Base-by-base conservation (phyloP, 345 rosid genomes). In the Murraya paniculata region DNA sequence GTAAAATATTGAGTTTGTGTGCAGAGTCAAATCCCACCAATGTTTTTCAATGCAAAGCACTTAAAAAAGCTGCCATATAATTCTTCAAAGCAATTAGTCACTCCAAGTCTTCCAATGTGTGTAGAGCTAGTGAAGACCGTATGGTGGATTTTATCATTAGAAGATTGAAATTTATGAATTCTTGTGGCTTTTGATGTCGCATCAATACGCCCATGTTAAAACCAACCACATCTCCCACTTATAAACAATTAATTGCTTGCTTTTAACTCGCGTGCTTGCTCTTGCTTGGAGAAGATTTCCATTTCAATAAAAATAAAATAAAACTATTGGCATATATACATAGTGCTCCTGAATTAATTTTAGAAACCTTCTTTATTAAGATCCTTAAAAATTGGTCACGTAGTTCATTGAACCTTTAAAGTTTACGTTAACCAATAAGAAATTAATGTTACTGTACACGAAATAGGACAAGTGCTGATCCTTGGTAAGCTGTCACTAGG, bases 1-100 rank as follows among this genome's bases (percentile, higher is more conserved):
- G 41, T 33, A 30, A 16, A 48, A 55, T 45, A 13, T 45, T 3
- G 9, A 31, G 64, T 21, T 24, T 24, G 56, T 74, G 53, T 68
- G 53, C 69, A 68, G 50, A 75, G 79, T 80, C 76, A 80, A 80
- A 72, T 48, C 53, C 73, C 81, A 73, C 76, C 65, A 53, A 53
- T 79, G 41, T 59, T 73, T 80, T 76, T 56, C 76, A 28, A 73
- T 72, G 62, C 72, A 58, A 25, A 68, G 68, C 81, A 79, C 81
- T 83, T 13, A 28, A 70, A 79, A 76, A 79, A 50, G 22, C 71
- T 48, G 72, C 24, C 74, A 59, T 76, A 18, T 11, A 13, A 45
- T 53, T 53, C 71, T 50, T 73, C 48, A 16, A 4, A 36, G 80
- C 30, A 48, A 72, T 31, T 56, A 38, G n/a, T 24, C 50, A 50